Percentiles rank a stretch among this genome's conserved stretches.
phyloP scores from a whole-genome alignment of 257 asterid species.

The Salvia rosmarinus region DNA sequence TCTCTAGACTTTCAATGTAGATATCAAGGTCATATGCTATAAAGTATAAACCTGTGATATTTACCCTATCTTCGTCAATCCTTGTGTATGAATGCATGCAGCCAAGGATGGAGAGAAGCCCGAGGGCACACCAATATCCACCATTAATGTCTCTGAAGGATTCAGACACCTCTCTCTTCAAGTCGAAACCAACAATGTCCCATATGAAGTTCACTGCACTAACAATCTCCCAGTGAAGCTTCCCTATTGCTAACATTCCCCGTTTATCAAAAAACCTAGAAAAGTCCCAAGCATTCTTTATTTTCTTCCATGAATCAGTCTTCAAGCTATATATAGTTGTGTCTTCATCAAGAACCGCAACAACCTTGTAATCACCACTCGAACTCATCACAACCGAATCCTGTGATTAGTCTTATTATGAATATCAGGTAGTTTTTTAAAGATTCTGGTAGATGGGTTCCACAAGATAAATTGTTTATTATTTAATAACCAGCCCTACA shows the following conservation, averaged over 20 bases:
- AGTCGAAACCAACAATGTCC: neutral
- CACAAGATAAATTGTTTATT: neutral
- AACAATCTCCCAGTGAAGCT: conserved; percentile 47
- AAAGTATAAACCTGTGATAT: too few relatives aligned
- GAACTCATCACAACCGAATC: conserved; percentile 29
- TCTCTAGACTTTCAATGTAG: too few relatives aligned
- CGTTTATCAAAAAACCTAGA: neutral
- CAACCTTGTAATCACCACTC: conserved; percentile 19
- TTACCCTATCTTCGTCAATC: too few relatives aligned
- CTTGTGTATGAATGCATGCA: too few relatives aligned
- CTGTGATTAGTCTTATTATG: too few relatives aligned
- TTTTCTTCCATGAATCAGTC: conserved; percentile 43
- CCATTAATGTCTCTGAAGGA: too few relatives aligned
- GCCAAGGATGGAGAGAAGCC: too few relatives aligned
- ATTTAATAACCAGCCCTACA: neutral
- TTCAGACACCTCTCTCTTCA: neutral
- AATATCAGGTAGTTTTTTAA: too few relatives aligned
- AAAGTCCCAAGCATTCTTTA: conserved; percentile 5
- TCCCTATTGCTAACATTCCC: conserved; percentile 44
- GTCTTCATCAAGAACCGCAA: neutral
- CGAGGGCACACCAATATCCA: too few relatives aligned
- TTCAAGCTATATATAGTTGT: conserved; percentile 31
- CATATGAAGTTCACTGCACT: too few relatives aligned
- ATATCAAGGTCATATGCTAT: too few relatives aligned
- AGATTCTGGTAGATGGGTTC: conserved; percentile 19